Percentiles rank a stretch among this genome's conserved stretches.
Conservation (phyloP, 2,329 filamentous ascomycete genomes). For the Kalmusia sp. region DNA sequence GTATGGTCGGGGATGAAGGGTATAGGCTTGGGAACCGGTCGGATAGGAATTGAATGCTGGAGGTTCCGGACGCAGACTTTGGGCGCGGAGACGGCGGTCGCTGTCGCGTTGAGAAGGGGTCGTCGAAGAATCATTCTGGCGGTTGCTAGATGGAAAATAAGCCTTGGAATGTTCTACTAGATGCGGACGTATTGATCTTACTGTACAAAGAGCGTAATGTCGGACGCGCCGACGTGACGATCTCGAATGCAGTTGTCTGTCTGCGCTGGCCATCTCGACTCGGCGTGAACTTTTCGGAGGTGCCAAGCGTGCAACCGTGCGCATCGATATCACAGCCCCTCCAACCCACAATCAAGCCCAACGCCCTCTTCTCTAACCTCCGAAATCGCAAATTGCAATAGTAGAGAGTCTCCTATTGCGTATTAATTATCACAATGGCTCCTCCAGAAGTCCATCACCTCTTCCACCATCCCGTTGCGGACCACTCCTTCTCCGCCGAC, state of each 20-base stretch:
- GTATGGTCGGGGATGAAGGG: conserved; percentile 84
- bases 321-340: conserved; percentile 18
- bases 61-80: conserved; percentile 43
- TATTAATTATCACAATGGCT: conserved; percentile 67
- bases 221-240: conserved; percentile 1
- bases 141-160: conserved; percentile 9
- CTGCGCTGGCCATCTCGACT: conserved; percentile 8
- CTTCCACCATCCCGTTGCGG: conserved; percentile 94
- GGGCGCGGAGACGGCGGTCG: conserved; percentile 31
- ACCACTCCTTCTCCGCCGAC: conserved; percentile 98
- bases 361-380: conserved; percentile 13
- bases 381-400: conserved; percentile 51
- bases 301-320: conserved; percentile 29
- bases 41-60: conserved; percentile 49
- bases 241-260: not conserved
- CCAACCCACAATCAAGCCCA: conserved; percentile 8
- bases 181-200: not conserved
- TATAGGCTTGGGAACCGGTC: conserved; percentile 72
- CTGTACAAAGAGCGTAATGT: conserved; percentile 4
- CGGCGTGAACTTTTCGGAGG: conserved; percentile 39
- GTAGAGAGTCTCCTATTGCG: conserved; percentile 98
- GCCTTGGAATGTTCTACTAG: not conserved
- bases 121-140: conserved; percentile 45
- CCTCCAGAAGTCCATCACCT: conserved; percentile 92
- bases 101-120: conserved; percentile 36